Conservation (phyloP, 176 grass and related monocot species). For the Rhipidocladum racemiflorum region DNA sequence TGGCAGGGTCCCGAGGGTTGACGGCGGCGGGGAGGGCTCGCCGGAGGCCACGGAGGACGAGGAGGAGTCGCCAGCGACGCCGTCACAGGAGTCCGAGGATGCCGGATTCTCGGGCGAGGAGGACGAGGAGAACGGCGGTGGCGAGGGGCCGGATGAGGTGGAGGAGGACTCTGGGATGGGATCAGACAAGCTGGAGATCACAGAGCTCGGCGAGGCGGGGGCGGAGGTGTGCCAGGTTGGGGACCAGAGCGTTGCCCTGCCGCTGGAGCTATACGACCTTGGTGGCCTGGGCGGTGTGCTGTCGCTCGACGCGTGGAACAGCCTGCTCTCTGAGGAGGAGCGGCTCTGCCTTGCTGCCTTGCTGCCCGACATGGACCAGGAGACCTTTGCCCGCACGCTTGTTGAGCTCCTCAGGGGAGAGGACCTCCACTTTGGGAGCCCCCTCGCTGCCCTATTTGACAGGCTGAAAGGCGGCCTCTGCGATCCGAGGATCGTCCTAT, state of each 20-base stretch:
- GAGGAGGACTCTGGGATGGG: slow-evolving; percentile 64
- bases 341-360: slow-evolving; percentile 52
- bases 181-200: slow-evolving; percentile 55
- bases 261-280: slow-evolving; percentile 60
- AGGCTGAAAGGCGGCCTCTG: slow-evolving; percentile 74
- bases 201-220: slow-evolving; percentile 48
- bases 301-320: slow-evolving; percentile 74
- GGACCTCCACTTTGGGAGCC: slow-evolving; percentile 81
- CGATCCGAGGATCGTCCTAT: slow-evolving; percentile 67
- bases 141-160: background rate
- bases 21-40: slow-evolving; percentile 34
- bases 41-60: slow-evolving; percentile 51
- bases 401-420: slow-evolving; percentile 67
- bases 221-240: slow-evolving; percentile 66
- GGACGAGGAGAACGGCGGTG: background rate
- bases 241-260: slow-evolving; percentile 60
- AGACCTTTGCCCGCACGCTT: slow-evolving; percentile 65
- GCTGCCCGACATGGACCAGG: slow-evolving; percentile 79
- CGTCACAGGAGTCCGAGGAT: slow-evolving; percentile 52
- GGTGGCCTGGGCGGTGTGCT: slow-evolving; percentile 38
- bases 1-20: slow-evolving; percentile 48
- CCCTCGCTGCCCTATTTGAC: slow-evolving; percentile 43
- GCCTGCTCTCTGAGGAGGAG: slow-evolving; percentile 66
- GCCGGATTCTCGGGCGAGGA: slow-evolving; percentile 31
- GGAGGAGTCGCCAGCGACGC: slow-evolving; percentile 36